phyloP scores from a whole-genome alignment of 2,329 filamentous ascomycete genomes.

The Ophiosphaerella herpotricha region DNA sequence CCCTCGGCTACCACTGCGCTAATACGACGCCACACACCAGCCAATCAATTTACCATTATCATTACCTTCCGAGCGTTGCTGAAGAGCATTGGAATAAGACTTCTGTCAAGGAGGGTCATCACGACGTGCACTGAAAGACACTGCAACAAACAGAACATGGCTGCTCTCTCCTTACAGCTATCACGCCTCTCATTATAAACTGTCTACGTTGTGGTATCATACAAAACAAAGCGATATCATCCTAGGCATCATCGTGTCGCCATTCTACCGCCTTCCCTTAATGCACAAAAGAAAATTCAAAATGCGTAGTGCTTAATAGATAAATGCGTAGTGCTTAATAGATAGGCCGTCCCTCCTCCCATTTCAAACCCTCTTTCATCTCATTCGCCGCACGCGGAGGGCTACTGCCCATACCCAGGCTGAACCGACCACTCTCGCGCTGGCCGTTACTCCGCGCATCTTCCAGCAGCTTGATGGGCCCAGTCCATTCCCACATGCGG shows the following conservation, averaged over 20 bases:
- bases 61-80: neutral
- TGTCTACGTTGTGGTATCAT: slow-evolving; percentile 35
- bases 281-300: slow-evolving; percentile 10
- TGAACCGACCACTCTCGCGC: slow-evolving; percentile 40
- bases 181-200: too few species aligned
- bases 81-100: too few species aligned
- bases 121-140: too few species aligned
- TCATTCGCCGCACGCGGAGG: slow-evolving; percentile 35
- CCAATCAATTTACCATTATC: neutral
- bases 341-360: slow-evolving; percentile 55
- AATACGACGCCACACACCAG: slow-evolving; percentile 11
- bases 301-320: slow-evolving; percentile 45
- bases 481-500: slow-evolving; percentile 72
- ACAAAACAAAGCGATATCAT: slow-evolving; percentile 12
- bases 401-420: slow-evolving; percentile 37
- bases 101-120: too few species aligned
- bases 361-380: slow-evolving; percentile 43
- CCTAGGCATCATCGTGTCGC: neutral
- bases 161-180: too few species aligned
- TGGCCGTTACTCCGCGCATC: slow-evolving; percentile 39
- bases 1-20: slow-evolving; percentile 28
- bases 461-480: slow-evolving; percentile 58
- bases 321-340: slow-evolving; percentile 44
- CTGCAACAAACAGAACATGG: too few species aligned
- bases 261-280: slow-evolving; percentile 1